phyloP scores from a whole-genome alignment of 164 flowering plant genomes.

The Houttuynia cordata region DNA sequence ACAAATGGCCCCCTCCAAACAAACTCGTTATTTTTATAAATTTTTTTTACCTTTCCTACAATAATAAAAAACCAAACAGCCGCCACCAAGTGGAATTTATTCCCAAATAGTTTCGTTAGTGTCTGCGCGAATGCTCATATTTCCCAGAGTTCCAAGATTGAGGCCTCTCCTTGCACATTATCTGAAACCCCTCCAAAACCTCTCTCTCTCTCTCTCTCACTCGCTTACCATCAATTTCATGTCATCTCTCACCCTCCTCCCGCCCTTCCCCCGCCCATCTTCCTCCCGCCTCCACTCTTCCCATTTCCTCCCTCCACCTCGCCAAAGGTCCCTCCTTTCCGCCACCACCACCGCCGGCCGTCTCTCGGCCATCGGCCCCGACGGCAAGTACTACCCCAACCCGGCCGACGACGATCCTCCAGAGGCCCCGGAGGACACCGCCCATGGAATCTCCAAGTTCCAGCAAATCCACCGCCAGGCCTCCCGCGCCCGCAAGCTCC shows the following conservation, averaged over 20 bases:
- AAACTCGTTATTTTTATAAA: too few relatives aligned
- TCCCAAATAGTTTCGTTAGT: too few relatives aligned
- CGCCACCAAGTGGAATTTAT: too few relatives aligned
- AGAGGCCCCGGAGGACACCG: slow-evolving; percentile 76
- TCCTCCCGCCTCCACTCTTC: not conserved
- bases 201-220: not conserved
- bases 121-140: too few relatives aligned
- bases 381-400: slow-evolving; percentile 52
- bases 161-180: too few relatives aligned
- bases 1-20: too few relatives aligned
- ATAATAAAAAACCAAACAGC: too few relatives aligned
- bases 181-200: not conserved
- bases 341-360: slow-evolving; percentile 29
- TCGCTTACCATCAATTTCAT: not conserved
- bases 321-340: slow-evolving; percentile 1
- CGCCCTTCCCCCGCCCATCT: not conserved
- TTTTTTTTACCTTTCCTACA: too few relatives aligned
- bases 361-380: slow-evolving; percentile 36
- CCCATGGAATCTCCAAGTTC: slow-evolving; percentile 69
- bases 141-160: not conserved
- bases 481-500: slow-evolving; percentile 47
- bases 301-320: slow-evolving; percentile 6
- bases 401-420: slow-evolving; percentile 88
- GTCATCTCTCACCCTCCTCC: slow-evolving; percentile 7
- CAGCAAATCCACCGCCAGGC: slow-evolving; percentile 72